phyloP scores from a whole-genome alignment of 1,284 basidiomycete species.

The Cutaneotrichosporon sp. region DNA sequence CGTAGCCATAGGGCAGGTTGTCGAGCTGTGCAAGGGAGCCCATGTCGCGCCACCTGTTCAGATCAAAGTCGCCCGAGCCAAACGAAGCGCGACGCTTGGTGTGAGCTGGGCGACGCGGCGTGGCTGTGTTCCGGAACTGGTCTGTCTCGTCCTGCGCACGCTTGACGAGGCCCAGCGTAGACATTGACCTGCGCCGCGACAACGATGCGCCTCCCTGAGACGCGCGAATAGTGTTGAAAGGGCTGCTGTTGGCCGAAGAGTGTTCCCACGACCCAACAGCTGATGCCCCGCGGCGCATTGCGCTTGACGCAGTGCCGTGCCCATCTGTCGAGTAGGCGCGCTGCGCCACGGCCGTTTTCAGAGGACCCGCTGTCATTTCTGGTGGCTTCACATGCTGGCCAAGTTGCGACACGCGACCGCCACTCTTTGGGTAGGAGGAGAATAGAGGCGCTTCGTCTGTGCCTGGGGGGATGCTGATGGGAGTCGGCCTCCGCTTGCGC shows the following conservation, averaged over 20 bases:
- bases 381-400: not conserved
- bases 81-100: constrained; percentile 11
- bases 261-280: not conserved
- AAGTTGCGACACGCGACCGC: not conserved
- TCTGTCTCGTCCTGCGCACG: not conserved
- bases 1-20: constrained; percentile 9
- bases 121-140: not conserved
- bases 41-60: constrained; percentile 9
- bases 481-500: not conserved
- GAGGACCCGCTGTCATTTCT: no score
- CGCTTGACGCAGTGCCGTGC: no score
- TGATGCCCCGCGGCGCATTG: no score
- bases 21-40: constrained; percentile 4
- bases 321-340: no score
- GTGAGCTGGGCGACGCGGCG: not conserved
- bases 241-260: not conserved
- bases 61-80: constrained; percentile 12
- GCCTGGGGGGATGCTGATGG: constrained; percentile 9
- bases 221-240: not conserved
- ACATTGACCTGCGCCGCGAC: constrained; percentile 10
- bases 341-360: no score
- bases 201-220: not conserved
- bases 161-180: constrained; percentile 7
- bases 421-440: constrained; percentile 19
- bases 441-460: constrained; percentile 5